Evolutionary conservation across 257 asterid genomes (phyloP), one percentile per base, ranked within the genome.

Genomic region (Lavandula angustifolia): DNA sequence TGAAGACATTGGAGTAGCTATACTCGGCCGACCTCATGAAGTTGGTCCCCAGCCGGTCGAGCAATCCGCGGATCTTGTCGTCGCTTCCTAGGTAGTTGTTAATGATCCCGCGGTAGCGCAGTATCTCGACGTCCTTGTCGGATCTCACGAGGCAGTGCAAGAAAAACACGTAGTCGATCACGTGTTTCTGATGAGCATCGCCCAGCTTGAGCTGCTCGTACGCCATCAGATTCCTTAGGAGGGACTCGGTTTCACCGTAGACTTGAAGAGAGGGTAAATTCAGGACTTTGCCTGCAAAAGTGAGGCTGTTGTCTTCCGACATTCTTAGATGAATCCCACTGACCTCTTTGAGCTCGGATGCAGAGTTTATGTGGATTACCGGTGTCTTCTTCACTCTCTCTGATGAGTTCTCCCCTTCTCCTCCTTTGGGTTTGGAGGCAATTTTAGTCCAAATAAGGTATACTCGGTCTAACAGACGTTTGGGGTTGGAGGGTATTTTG

Each of bases 311-410:
- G 1, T 27, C 13, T 16, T 33, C 0, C 1, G 27, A 31, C 48
- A 3, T n/a, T 58, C 49, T 17, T 4, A 64, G 29, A 0, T 32
- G 10, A 14, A 72, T 38, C 27, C 72, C 67, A 2, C n/a, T n/a
- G n/a, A 56, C 71, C 51, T 72, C 44, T 9, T 38, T 14, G 6
- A 72, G 68, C 62, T 58, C 68, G 3, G 67, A 33, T n/a, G 72
- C 46, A 1, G 72, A 66, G 31, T 32, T 9, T 41, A 65, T 58
- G 18, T 38, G 49, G 4, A 0, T n/a, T n/a, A n/a, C n/a, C n/a
- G n/a, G n/a, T n/a, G n/a, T n/a, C n/a, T n/a, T n/a, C n/a, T n/a
- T n/a, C n/a, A n/a, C n/a, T n/a, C n/a, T 29, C 11, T 0, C 10
- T 1, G n/a, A 18, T 4, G 10, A 1, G 1, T 35, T 57, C 12